These are phyloP conservation scores for Lipomyces sp. DNA, from an alignment of 805 yeast genomes.

Conservation along the genomic window DNA sequence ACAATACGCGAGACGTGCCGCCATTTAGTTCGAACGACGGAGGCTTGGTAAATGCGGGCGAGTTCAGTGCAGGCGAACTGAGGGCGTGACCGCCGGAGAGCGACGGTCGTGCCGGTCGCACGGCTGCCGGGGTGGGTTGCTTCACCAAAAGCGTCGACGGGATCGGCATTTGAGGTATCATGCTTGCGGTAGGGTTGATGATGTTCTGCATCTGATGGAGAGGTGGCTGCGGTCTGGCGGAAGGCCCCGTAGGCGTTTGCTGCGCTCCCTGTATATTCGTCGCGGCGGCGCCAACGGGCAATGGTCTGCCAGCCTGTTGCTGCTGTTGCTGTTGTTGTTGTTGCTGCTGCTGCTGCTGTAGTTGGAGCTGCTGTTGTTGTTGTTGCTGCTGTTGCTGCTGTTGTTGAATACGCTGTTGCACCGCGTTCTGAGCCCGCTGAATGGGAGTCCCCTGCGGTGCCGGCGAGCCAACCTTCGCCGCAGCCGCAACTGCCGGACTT, in stretches of 20 bases:
- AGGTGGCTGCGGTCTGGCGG: slow-evolving; percentile 6
- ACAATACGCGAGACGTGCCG: slow-evolving; percentile 56
- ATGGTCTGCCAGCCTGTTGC: slow-evolving; percentile 5
- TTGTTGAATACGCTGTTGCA: slow-evolving; percentile 24
- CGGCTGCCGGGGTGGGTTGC: slow-evolving; percentile 61
- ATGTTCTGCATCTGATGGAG: slow-evolving; percentile 38
- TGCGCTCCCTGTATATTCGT: slow-evolving; percentile 4
- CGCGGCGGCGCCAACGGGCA: background rate
- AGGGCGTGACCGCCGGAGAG: slow-evolving; percentile 79
- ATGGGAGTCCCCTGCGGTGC: slow-evolving; percentile 13
- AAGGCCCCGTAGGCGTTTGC: slow-evolving; percentile 11
- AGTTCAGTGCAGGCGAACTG: slow-evolving; percentile 62
- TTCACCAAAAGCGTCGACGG: slow-evolving; percentile 65
- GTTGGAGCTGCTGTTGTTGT: too few relatives aligned
- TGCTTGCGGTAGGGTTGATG: slow-evolving; percentile 33
- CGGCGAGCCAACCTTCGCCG: slow-evolving; percentile 5
- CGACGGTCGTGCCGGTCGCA: slow-evolving; percentile 74
- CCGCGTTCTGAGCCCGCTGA: background rate
- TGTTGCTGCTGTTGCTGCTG: slow-evolving; percentile 28
- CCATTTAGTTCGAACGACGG: slow-evolving; percentile 76
- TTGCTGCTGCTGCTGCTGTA: slow-evolving; percentile 11
- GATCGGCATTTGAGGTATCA: slow-evolving; percentile 43
- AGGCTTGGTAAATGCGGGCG: slow-evolving; percentile 70
- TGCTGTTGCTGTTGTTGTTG: slow-evolving; percentile 6
- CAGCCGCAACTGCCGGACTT: slow-evolving; percentile 2